Evolutionary conservation across 306 rosid species (phyloP).

Genomic region (Vachellia pachyceras): DNA sequence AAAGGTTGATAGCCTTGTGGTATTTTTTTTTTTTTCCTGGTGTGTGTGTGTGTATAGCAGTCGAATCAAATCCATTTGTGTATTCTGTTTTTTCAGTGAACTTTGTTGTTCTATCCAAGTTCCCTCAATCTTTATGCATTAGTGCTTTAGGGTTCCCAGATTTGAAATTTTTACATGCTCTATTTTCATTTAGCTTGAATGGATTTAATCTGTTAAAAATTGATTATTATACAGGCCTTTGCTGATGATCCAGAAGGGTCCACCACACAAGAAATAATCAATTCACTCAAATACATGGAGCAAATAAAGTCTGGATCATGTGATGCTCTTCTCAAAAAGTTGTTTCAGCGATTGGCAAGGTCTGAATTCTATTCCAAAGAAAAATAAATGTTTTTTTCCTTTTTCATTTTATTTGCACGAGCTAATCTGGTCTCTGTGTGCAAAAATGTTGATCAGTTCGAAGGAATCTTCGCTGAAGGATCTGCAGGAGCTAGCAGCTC

Average conservation of each 20-base stretch:
- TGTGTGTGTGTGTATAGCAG: neutral
- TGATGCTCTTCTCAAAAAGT: slow-evolving; percentile 69
- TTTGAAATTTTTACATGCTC: neutral
- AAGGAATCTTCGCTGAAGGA: slow-evolving; percentile 82
- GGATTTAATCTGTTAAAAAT: neutral
- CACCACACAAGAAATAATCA: slow-evolving; percentile 51
- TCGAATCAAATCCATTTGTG: neutral
- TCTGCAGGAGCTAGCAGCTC: slow-evolving; percentile 73
- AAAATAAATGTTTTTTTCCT: neutral
- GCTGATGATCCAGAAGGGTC: slow-evolving; percentile 80
- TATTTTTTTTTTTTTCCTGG: neutral
- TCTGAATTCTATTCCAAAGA: slow-evolving; percentile 34
- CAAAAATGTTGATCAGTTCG: slow-evolving; percentile 58
- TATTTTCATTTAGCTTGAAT: slow-evolving; percentile 15
- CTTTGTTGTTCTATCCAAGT: neutral
- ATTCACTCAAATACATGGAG: slow-evolving; percentile 78
- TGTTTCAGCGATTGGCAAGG: slow-evolving; percentile 90
- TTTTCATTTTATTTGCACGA: neutral
- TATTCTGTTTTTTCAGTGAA: neutral
- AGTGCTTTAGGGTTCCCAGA: neutral
- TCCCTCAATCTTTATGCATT: neutral
- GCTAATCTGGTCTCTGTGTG: neutral
- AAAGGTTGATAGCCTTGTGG: neutral
- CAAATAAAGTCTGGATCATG: slow-evolving; percentile 78
- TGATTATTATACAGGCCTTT: slow-evolving; percentile 51